Evolutionary conservation across 495 filamentous ascomycete genomes (phyloP).

Genomic region (Tuber magnatum): DNA sequence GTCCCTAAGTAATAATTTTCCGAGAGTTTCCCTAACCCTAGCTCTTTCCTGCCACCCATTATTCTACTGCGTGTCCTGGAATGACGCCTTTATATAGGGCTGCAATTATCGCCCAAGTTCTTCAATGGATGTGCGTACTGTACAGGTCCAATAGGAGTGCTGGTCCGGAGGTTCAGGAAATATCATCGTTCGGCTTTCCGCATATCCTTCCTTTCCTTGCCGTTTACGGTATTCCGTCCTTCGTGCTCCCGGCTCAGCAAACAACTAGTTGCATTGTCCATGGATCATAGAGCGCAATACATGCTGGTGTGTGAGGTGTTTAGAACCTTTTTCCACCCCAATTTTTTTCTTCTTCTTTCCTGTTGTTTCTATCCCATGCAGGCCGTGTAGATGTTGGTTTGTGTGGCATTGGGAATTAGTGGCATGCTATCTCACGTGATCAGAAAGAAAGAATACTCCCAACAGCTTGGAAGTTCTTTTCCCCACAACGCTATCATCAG

Average conservation of each 20-base stretch:
- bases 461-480: neutral
- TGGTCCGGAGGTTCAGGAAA: neutral
- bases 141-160: too few relatives aligned
- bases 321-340: neutral
- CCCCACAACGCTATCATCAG: neutral
- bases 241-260: neutral
- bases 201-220: neutral
- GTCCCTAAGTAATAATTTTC: neutral
- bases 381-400: neutral
- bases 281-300: neutral
- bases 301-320: neutral
- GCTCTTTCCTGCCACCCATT: too few relatives aligned
- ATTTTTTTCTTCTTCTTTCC: neutral
- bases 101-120: too few relatives aligned
- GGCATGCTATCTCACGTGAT: neutral
- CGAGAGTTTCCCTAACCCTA: too few relatives aligned
- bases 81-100: too few relatives aligned
- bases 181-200: neutral
- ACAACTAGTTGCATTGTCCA: neutral
- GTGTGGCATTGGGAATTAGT: neutral
- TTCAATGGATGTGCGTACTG: too few relatives aligned
- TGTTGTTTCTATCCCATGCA: too few relatives aligned
- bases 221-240: neutral
- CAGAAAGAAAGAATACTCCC: neutral
- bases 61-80: too few relatives aligned